Conservation (phyloP, 345 rosid genomes). For the Eutrema japonicum region DNA sequence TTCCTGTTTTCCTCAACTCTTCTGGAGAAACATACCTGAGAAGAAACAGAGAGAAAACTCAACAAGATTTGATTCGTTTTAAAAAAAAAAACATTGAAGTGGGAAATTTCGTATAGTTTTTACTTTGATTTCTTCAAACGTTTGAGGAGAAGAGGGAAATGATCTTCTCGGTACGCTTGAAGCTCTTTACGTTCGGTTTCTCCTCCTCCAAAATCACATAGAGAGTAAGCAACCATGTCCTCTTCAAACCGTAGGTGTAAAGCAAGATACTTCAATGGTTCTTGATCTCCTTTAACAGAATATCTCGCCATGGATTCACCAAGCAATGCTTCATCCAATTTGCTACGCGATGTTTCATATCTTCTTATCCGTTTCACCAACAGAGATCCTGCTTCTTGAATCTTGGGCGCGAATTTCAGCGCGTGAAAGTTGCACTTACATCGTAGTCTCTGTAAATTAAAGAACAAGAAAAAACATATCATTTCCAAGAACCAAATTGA, state of each 20-base stretch:
- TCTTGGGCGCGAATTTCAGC: slow-evolving; percentile 71
- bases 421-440: slow-evolving; percentile 98
- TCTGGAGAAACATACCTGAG: slow-evolving; percentile 58
- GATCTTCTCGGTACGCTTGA: slow-evolving; percentile 73
- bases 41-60: background rate
- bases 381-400: slow-evolving; percentile 67
- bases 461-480: slow-evolving; percentile 15
- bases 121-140: slow-evolving; percentile 71
- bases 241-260: slow-evolving; percentile 89
- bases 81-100: background rate
- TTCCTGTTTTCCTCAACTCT: slow-evolving; percentile 74
- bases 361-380: slow-evolving; percentile 75
- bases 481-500: slow-evolving; percentile 5
- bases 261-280: slow-evolving; percentile 67
- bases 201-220: slow-evolving; percentile 90
- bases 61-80: background rate
- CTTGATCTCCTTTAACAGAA: slow-evolving; percentile 40
- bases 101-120: background rate
- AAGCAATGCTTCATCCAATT: slow-evolving; percentile 67
- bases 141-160: slow-evolving; percentile 77
- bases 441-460: slow-evolving; percentile 62
- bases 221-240: slow-evolving; percentile 96
- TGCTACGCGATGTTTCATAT: slow-evolving; percentile 46
- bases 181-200: slow-evolving; percentile 72
- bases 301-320: slow-evolving; percentile 54